These are phyloP conservation scores for Solanum sejunctum DNA, from an alignment of 257 asterid genomes.

Conservation along the genomic window DNA sequence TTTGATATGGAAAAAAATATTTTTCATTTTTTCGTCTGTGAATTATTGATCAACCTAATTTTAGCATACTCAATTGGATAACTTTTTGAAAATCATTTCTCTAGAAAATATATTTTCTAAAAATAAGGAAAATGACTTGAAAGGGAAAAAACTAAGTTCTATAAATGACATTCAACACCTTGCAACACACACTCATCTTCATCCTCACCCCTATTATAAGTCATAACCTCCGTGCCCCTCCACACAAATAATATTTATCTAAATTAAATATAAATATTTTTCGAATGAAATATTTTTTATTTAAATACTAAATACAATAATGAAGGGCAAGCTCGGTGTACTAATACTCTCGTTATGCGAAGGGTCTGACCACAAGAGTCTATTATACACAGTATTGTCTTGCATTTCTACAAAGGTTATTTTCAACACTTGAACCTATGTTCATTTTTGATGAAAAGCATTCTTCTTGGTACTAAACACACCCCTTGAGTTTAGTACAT, in stretches of 20 bases:
- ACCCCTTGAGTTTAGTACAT: background rate
- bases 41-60: too few species aligned
- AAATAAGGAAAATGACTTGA: too few species aligned
- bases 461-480: background rate
- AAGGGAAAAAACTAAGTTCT: background rate
- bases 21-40: background rate
- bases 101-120: too few species aligned
- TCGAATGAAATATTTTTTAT: background rate
- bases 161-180: background rate
- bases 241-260: background rate
- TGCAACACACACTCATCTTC: background rate
- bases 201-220: too few species aligned
- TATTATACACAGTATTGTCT: too few species aligned
- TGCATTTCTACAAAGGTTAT: too few species aligned
- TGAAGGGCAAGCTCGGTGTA: too few species aligned
- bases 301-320: background rate
- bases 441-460: too few species aligned
- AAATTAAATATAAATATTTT: background rate
- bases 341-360: too few species aligned
- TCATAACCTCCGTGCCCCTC: too few species aligned
- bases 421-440: too few species aligned
- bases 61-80: accelerated
- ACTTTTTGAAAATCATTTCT: background rate
- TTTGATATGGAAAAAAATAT: background rate
- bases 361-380: too few species aligned